phyloP scores from a whole-genome alignment of 2,329 filamentous ascomycete genomes.

The Sporothrix dimorphospora region DNA sequence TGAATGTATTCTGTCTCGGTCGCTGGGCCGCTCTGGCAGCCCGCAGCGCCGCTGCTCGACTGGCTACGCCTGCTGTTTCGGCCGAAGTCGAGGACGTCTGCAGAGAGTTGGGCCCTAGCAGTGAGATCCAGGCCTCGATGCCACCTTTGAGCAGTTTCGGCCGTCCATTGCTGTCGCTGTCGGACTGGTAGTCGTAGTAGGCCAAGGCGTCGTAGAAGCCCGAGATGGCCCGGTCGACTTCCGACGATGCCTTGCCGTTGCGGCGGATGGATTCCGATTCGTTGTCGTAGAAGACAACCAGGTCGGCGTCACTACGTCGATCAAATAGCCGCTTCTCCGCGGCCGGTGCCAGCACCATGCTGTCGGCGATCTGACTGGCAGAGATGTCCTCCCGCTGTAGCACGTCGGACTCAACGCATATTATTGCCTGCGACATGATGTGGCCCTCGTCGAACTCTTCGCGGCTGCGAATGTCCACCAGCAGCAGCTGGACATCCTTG shows the following conservation, averaged over 20 bases:
- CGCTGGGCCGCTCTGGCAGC: slow-evolving; percentile 27
- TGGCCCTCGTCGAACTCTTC: slow-evolving; percentile 86
- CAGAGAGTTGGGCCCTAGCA: slow-evolving; percentile 72
- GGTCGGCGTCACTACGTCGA: slow-evolving; percentile 73
- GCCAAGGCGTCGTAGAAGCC: slow-evolving; percentile 78
- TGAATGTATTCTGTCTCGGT: slow-evolving; percentile 34
- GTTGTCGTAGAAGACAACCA: slow-evolving; percentile 91
- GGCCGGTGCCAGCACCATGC: slow-evolving; percentile 70
- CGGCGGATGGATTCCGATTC: slow-evolving; percentile 58
- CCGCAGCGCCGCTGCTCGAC: background rate
- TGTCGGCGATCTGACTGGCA: slow-evolving; percentile 64
- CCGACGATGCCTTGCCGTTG: slow-evolving; percentile 32
- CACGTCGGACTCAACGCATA: slow-evolving; percentile 85
- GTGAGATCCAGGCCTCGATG: slow-evolving; percentile 80
- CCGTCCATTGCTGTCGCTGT: slow-evolving; percentile 45
- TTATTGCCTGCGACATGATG: slow-evolving; percentile 78
- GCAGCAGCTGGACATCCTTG: slow-evolving; percentile 64
- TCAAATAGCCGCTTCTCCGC: slow-evolving; percentile 76
- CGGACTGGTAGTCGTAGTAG: slow-evolving; percentile 69
- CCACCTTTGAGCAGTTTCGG: slow-evolving; percentile 83
- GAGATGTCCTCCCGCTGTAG: slow-evolving; percentile 69
- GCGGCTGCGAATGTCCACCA: slow-evolving; percentile 84
- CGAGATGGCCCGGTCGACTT: slow-evolving; percentile 59
- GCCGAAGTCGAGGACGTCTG: slow-evolving; percentile 44
- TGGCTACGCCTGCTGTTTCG: slow-evolving; percentile 26